A percentile compares a stretch with the other conserved stretches of the same genome.
Evolutionary conservation across 2,329 filamentous ascomycete species (phyloP).

Genomic region (Intubia oerlemansii): DNA sequence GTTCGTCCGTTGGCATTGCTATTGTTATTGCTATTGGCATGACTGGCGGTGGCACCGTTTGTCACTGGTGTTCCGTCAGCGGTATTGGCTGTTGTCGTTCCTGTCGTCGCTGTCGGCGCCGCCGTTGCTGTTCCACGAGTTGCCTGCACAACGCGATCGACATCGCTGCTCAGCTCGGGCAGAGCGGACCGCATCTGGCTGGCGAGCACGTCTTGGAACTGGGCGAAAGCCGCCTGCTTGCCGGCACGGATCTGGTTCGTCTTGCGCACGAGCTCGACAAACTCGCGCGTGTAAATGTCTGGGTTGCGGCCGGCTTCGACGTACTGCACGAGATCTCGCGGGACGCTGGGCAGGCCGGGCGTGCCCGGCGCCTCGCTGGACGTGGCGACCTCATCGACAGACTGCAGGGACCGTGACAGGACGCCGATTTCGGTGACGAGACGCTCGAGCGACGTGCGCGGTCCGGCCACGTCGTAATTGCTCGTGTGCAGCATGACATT

Average conservation of each 20-base stretch:
- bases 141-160: conserved; percentile 25
- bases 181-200: conserved; percentile 32
- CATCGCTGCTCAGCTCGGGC: conserved; percentile 35
- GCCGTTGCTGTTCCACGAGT: conserved; percentile 13
- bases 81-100: too few relatives aligned
- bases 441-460: conserved; percentile 30
- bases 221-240: conserved; percentile 37
- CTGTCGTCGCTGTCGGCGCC: neutral
- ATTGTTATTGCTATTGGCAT: too few relatives aligned
- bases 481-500: conserved; percentile 40
- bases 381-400: conserved; percentile 19
- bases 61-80: too few relatives aligned
- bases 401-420: conserved; percentile 18
- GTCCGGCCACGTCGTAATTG: conserved; percentile 29
- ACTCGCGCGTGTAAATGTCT: conserved; percentile 54
- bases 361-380: neutral
- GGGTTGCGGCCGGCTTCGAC: conserved; percentile 52
- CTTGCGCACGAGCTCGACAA: conserved; percentile 45
- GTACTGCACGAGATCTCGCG: conserved; percentile 43
- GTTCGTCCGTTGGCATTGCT: too few relatives aligned
- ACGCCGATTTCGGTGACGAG: conserved; percentile 30
- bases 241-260: conserved; percentile 46
- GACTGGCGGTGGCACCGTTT: too few relatives aligned
- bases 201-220: conserved; percentile 41
- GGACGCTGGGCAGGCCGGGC: conserved; percentile 26